Conservation (phyloP, 2,329 filamentous ascomycete species). For the Apiospora malaysiana region DNA sequence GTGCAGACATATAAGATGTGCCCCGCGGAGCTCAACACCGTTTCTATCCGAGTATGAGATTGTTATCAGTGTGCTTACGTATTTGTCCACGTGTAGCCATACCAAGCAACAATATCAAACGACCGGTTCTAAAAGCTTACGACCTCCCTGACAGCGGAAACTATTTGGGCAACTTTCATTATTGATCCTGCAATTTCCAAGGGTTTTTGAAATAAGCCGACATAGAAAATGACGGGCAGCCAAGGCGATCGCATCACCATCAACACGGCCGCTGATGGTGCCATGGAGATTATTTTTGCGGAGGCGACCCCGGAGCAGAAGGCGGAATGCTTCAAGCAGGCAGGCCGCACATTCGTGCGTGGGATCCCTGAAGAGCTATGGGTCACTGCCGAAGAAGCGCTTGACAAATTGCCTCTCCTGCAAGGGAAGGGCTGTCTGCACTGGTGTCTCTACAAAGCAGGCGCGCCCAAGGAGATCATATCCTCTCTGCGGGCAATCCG, state of each 20-base stretch:
- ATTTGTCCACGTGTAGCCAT: not conserved
- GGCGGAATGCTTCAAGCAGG: slow-evolving; percentile 13
- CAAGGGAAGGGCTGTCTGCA: not conserved
- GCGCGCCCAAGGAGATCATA: not conserved
- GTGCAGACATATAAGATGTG: not conserved
- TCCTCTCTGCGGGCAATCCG: not conserved
- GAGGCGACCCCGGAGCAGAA: slow-evolving; percentile 5
- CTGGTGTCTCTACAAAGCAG: slow-evolving; percentile 15
- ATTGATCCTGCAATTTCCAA: not conserved
- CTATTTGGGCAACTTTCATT: not conserved
- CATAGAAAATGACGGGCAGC: not conserved
- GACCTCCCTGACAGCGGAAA: not conserved
- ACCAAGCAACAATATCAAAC: not conserved
- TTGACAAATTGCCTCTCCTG: slow-evolving; percentile 9
- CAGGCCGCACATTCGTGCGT: not conserved
- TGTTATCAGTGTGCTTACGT: not conserved
- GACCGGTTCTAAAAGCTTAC: not conserved
- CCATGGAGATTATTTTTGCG: not conserved
- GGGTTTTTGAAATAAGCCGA: not conserved
- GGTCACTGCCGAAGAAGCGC: not conserved
- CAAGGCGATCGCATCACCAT: slow-evolving; percentile 3
- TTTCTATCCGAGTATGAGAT: not conserved
- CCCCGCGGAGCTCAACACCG: not conserved
- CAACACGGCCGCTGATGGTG: slow-evolving; percentile 5
- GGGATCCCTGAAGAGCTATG: not conserved